Percentiles rank a stretch among this genome's conserved stretches.
Conservation (phyloP, 2,329 filamentous ascomycete species). For the Cercospora sojina region DNA sequence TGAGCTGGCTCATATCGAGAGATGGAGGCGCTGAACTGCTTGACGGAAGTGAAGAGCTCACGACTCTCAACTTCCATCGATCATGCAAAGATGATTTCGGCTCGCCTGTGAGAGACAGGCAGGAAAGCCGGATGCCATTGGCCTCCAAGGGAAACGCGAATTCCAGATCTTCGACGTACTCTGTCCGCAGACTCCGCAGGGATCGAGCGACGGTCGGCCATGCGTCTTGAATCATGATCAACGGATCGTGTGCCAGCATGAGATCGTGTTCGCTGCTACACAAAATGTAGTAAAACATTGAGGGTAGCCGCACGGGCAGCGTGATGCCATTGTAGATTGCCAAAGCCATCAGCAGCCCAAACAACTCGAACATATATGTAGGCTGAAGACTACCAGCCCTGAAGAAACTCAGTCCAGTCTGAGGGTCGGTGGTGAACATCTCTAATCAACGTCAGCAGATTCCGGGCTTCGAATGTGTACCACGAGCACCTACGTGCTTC, state of each 20-base stretch:
- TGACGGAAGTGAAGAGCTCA: background rate
- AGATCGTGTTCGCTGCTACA: slow-evolving; percentile 39
- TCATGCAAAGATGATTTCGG: background rate
- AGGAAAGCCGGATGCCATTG: slow-evolving; percentile 54
- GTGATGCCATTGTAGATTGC: slow-evolving; percentile 93
- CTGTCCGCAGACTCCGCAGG: slow-evolving; percentile 69
- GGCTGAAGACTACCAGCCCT: slow-evolving; percentile 77
- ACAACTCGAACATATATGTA: slow-evolving; percentile 83
- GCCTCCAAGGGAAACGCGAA: slow-evolving; percentile 77
- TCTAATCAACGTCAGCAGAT: slow-evolving; percentile 40
- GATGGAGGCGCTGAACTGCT: background rate
- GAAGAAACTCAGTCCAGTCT: slow-evolving; percentile 84
- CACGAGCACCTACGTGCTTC: slow-evolving; percentile 59
- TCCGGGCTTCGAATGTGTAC: background rate
- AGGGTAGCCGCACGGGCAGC: slow-evolving; percentile 83
- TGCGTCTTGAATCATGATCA: slow-evolving; percentile 78
- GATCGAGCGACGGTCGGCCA: slow-evolving; percentile 81
- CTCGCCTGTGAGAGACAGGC: slow-evolving; percentile 31
- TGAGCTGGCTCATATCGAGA: background rate
- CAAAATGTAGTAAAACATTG: slow-evolving; percentile 78
- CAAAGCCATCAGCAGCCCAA: slow-evolving; percentile 83
- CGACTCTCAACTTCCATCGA: slow-evolving; percentile 3
- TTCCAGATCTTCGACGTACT: slow-evolving; percentile 75
- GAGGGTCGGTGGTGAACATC: slow-evolving; percentile 73
- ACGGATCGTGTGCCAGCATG: slow-evolving; percentile 18